Evolutionary conservation across 495 filamentous ascomycete genomes (phyloP).

Genomic region (Thozetella sp.): DNA sequence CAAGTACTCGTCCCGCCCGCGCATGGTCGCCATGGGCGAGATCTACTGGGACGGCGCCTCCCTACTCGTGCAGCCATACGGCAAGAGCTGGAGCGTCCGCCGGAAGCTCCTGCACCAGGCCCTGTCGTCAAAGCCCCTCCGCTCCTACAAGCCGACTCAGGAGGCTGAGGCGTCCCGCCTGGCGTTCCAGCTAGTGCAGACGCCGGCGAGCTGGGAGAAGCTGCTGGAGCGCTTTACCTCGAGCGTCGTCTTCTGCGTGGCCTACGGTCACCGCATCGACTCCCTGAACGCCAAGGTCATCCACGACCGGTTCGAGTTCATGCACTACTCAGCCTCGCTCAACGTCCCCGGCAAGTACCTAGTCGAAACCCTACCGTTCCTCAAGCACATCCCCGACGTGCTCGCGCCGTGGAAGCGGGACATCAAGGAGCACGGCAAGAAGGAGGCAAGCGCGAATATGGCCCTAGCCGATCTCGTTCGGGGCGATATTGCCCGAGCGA

Average conservation of each 20-base stretch:
- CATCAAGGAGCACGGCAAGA: constrained; percentile 40
- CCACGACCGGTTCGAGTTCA: constrained; percentile 40
- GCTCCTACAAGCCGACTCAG: constrained; percentile 36
- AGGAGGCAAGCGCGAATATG: constrained; percentile 41
- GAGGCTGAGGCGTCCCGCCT: constrained; percentile 47
- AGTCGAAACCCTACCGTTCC: constrained; percentile 41
- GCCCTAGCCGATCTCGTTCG: constrained; percentile 44
- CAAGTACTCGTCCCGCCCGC: constrained; percentile 44
- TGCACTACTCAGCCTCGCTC: constrained; percentile 43
- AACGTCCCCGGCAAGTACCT: constrained; percentile 47
- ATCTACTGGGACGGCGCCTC: constrained; percentile 40
- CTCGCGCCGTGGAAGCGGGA: constrained; percentile 53
- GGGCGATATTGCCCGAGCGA: constrained; percentile 36
- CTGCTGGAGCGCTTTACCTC: constrained; percentile 46
- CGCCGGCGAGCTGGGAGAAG: constrained; percentile 37
- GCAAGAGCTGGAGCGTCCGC: constrained; percentile 31
- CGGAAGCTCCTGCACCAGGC: constrained; percentile 41
- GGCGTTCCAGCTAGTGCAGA: constrained; percentile 30
- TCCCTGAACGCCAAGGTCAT: constrained; percentile 44
- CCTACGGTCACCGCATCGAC: constrained; percentile 55
- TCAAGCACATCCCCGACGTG: constrained; percentile 41
- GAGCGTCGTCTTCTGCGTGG: constrained; percentile 51
- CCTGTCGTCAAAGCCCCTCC: constrained; percentile 30
- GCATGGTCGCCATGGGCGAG: constrained; percentile 44
- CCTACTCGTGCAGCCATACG: constrained; percentile 37